Conservation (phyloP, 495 filamentous ascomycete genomes). For the Talaromyces trachyspermus region DNA sequence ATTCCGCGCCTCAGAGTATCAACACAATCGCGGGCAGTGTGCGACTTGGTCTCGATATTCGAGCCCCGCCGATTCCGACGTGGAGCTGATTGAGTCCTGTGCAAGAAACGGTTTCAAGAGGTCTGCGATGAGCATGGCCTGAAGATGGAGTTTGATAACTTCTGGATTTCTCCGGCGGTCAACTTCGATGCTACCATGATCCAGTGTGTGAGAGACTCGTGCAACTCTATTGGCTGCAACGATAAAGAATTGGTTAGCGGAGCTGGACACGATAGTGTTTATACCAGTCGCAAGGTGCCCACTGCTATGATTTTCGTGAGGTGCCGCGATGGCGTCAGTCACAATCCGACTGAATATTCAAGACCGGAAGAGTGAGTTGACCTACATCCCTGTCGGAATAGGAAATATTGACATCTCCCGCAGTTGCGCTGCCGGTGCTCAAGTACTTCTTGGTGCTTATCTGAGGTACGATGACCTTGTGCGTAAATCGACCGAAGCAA, state of each 20-base stretch:
- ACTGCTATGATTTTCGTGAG: constrained; percentile 61
- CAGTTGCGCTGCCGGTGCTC: constrained; percentile 1
- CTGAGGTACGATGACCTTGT: constrained; percentile 2
- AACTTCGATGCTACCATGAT: constrained; percentile 57
- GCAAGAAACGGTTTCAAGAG: constrained; percentile 34
- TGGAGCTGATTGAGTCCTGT: constrained; percentile 45
- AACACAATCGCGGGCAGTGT: constrained; percentile 66
- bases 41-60: constrained; percentile 61
- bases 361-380: constrained; percentile 41
- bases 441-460: constrained; percentile 2
- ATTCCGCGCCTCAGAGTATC: constrained; percentile 51
- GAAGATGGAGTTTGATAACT: constrained; percentile 29
- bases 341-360: constrained; percentile 54
- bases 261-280: constrained; percentile 55
- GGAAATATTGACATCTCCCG: neutral
- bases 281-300: constrained; percentile 47
- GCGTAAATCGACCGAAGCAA: neutral
- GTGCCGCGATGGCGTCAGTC: constrained; percentile 52
- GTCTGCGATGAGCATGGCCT: constrained; percentile 44
- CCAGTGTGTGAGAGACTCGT: constrained; percentile 30
- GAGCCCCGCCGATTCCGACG: constrained; percentile 49
- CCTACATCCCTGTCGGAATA: neutral
- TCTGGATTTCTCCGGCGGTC: constrained; percentile 51
- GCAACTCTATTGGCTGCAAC: constrained; percentile 8
- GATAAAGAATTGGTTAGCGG: constrained; percentile 42